Percentiles rank a stretch among this genome's conserved stretches.
Evolutionary conservation across 805 yeast genomes (phyloP).

Genomic region (Wickerhamomyces ciferrii): DNA sequence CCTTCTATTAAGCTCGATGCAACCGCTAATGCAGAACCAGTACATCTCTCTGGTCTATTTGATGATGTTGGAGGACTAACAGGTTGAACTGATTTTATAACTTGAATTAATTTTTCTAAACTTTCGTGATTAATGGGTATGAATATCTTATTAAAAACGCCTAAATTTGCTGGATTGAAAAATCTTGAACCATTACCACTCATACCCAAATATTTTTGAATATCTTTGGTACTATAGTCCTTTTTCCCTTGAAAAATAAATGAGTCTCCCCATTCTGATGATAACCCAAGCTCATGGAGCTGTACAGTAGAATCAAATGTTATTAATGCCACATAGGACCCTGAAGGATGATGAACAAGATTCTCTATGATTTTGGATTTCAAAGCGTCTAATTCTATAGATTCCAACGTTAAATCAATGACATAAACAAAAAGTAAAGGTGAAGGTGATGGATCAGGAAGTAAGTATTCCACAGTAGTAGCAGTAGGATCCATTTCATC

Average conservation of each 20-base stretch:
- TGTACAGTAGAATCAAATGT: conserved; percentile 84
- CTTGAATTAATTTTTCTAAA: background rate
- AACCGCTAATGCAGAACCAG: conserved; percentile 84
- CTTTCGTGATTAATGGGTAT: conserved; percentile 59
- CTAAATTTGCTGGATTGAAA: conserved; percentile 50
- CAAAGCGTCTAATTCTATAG: conserved; percentile 71
- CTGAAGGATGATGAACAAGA: conserved; percentile 70
- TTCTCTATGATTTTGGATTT: conserved; percentile 68
- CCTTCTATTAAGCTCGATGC: conserved; percentile 77
- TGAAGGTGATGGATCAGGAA: conserved; percentile 39
- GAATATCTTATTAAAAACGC: conserved; percentile 73
- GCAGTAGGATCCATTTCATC: conserved; percentile 59
- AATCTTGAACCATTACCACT: background rate
- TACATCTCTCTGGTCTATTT: conserved; percentile 77
- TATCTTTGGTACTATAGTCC: conserved; percentile 50
- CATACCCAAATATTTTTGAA: conserved; percentile 47
- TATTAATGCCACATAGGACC: conserved; percentile 74
- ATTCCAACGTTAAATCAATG: conserved; percentile 81
- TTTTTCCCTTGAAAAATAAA: conserved; percentile 81
- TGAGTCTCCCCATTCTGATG: conserved; percentile 53
- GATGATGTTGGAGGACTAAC: conserved; percentile 44
- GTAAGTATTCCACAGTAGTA: conserved; percentile 76
- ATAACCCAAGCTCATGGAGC: conserved; percentile 68
- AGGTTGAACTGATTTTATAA: background rate
- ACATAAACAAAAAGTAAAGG: conserved; percentile 83